These are phyloP conservation scores for Grigorovia yakushimaensis DNA, from an alignment of 805 yeast genomes.

Conservation along the genomic window DNA sequence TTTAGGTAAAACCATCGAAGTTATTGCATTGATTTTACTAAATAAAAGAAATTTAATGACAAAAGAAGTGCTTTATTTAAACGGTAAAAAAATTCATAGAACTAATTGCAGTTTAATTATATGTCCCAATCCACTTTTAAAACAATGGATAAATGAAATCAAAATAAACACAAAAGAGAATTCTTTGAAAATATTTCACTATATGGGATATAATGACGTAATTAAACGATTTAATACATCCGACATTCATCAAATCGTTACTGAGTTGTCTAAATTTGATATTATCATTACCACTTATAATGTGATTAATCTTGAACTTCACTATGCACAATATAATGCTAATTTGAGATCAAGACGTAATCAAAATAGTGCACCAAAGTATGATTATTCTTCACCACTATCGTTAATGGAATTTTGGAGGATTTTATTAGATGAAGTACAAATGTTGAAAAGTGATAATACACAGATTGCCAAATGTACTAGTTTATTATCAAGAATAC, in stretches of 20 bases:
- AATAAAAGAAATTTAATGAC: slow-evolving; percentile 41
- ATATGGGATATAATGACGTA: slow-evolving; percentile 44
- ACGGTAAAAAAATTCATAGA: slow-evolving; percentile 25
- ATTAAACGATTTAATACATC: slow-evolving; percentile 19
- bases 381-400: slow-evolving; percentile 71
- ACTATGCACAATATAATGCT: slow-evolving; percentile 67
- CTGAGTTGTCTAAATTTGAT: slow-evolving; percentile 53
- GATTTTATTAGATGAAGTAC: slow-evolving; percentile 87
- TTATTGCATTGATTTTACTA: slow-evolving; percentile 51
- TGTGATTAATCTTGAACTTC: slow-evolving; percentile 63
- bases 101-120: slow-evolving; percentile 71
- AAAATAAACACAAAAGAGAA: slow-evolving; percentile 29
- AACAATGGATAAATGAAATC: slow-evolving; percentile 83
- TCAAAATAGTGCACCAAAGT: slow-evolving; percentile 22
- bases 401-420: slow-evolving; percentile 82
- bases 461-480: slow-evolving; percentile 77
- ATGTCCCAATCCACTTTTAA: slow-evolving; percentile 73
- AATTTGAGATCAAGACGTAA: slow-evolving; percentile 25
- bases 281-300: slow-evolving; percentile 73
- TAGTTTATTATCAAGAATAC: slow-evolving; percentile 67
- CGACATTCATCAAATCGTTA: slow-evolving; percentile 33
- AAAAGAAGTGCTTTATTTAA: slow-evolving; percentile 4
- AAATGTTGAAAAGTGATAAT: slow-evolving; percentile 66
- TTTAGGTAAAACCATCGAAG: slow-evolving; percentile 86
- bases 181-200: slow-evolving; percentile 48